Evolutionary conservation across 106 monocot species (phyloP).

Genomic region (Triglochin maritima): DNA sequence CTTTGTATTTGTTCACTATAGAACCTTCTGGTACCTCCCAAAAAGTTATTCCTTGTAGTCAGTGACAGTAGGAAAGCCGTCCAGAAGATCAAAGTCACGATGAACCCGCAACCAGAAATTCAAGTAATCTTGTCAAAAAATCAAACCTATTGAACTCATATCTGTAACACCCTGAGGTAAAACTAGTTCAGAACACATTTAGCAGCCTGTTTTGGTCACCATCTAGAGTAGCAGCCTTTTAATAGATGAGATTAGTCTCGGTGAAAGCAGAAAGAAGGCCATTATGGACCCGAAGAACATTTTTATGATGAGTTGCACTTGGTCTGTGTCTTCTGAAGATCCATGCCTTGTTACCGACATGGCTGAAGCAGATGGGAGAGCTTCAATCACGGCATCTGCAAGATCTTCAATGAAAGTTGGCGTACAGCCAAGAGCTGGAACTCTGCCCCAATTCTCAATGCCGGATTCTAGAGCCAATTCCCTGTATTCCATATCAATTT

Average conservation of each 20-base stretch:
- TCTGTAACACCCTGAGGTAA: no score
- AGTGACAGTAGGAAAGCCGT: no score
- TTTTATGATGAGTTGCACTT: slow-evolving; percentile 25
- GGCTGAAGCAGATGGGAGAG: slow-evolving; percentile 52
- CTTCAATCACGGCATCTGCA: slow-evolving; percentile 82
- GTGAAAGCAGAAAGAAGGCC: slow-evolving; percentile 39
- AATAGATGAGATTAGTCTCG: not conserved
- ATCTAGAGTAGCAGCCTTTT: not conserved
- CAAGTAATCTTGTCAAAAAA: no score
- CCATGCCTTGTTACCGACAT: slow-evolving; percentile 10
- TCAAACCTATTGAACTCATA: no score
- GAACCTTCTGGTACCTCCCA: no score
- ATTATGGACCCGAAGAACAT: slow-evolving; percentile 62
- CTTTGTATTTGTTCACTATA: no score
- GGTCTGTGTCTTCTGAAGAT: slow-evolving; percentile 18
- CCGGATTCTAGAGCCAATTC: slow-evolving; percentile 76
- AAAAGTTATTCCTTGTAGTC: no score
- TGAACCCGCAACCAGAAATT: no score
- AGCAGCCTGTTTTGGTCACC: no score
- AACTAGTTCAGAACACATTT: no score
- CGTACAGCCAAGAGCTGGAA: slow-evolving; percentile 73
- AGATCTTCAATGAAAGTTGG: slow-evolving; percentile 83
- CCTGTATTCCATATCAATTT: slow-evolving; percentile 96
- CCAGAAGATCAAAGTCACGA: no score
- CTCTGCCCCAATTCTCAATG: slow-evolving; percentile 87